Evolutionary conservation across 345 rosid genomes (phyloP).

Genomic region (Populus deltoides): DNA sequence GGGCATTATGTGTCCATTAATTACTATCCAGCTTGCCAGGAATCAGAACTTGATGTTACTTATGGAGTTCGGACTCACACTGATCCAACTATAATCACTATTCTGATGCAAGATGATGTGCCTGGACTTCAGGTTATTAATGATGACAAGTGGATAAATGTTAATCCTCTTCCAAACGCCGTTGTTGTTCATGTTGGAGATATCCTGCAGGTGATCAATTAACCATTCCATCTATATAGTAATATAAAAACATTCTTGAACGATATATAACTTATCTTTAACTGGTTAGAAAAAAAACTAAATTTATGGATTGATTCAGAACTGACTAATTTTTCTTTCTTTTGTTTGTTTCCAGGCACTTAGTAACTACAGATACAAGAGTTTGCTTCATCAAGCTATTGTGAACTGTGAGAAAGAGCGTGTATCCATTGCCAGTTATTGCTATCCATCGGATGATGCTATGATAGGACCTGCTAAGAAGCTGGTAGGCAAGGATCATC

Average conservation of each 20-base stretch:
- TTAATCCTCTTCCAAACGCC: neutral
- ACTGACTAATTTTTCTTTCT: too few relatives aligned
- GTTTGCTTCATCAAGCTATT: neutral
- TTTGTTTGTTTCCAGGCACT: neutral
- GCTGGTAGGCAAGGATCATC: neutral
- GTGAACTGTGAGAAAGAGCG: neutral
- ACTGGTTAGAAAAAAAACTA: too few relatives aligned
- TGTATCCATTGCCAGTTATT: neutral
- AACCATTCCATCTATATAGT: neutral
- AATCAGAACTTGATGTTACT: neutral
- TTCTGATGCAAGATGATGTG: conserved; percentile 1
- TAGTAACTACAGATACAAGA: neutral
- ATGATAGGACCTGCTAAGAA: neutral
- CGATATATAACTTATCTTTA: too few relatives aligned
- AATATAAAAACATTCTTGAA: too few relatives aligned
- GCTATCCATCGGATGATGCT: neutral
- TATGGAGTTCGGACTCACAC: neutral
- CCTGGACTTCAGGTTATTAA: neutral
- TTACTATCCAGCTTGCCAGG: neutral
- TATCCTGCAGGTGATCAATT: neutral
- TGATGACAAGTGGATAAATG: neutral
- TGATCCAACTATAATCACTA: neutral
- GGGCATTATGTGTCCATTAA: neutral
- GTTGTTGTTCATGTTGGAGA: neutral
- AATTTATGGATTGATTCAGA: too few relatives aligned